A percentile compares a stretch with the other conserved stretches of the same genome.
Conservation (phyloP, 805 yeast genomes). For the Candida taoyuanica region DNA sequence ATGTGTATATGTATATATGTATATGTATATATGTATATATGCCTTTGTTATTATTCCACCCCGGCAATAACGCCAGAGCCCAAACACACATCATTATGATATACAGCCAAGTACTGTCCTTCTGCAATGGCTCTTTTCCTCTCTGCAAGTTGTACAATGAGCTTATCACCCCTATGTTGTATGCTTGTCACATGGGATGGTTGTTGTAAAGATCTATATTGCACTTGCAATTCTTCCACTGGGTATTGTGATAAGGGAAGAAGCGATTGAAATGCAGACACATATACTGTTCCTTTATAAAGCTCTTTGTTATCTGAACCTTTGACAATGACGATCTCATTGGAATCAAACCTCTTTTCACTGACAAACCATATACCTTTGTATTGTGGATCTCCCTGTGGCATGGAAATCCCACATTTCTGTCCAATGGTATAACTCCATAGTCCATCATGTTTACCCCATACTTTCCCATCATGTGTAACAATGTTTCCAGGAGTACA, state of each 20-base stretch:
- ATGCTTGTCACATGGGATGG: conserved; percentile 40
- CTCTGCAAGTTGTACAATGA: conserved; percentile 37
- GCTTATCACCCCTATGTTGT: conserved; percentile 7
- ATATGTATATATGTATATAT: background rate
- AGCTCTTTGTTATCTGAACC: conserved; percentile 60
- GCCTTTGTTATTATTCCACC: conserved; percentile 10
- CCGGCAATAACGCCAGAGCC: conserved; percentile 51
- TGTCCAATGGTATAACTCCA: conserved; percentile 98
- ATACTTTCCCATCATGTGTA: conserved; percentile 66
- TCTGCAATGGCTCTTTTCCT: conserved; percentile 75
- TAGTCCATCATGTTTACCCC: conserved; percentile 82
- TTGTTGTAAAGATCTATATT: conserved; percentile 69
- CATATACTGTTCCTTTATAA: conserved; percentile 39
- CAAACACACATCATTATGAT: conserved; percentile 57
- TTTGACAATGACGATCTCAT: conserved; percentile 74
- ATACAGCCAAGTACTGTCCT: conserved; percentile 81
- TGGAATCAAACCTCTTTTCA: conserved; percentile 56
- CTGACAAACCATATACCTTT: conserved; percentile 86
- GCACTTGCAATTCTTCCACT: conserved; percentile 39
- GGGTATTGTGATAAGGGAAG: conserved; percentile 9
- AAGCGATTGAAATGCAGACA: conserved; percentile 33
- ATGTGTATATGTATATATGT: background rate
- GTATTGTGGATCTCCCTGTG: conserved; percentile 76
- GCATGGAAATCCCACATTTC: conserved; percentile 72
- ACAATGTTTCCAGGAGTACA: conserved; percentile 75